These are phyloP conservation scores for Salix brachista DNA, from an alignment of 345 rosid genomes.

Conservation along the genomic window DNA sequence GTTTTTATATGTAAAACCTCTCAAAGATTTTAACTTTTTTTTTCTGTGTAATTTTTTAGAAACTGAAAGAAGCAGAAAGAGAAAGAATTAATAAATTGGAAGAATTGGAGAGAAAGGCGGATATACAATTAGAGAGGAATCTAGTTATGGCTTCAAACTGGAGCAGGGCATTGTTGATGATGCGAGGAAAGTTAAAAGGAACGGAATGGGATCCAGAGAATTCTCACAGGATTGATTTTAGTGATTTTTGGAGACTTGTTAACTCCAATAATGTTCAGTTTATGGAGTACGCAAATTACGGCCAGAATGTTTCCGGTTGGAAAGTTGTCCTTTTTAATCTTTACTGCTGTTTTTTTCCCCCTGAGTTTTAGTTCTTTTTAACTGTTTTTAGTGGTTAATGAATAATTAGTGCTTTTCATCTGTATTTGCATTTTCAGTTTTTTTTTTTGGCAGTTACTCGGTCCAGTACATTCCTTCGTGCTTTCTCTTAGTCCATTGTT, in stretches of 20 bases:
- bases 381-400: too few relatives aligned
- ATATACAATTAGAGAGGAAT: slow-evolving; percentile 83
- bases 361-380: too few relatives aligned
- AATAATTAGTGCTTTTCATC: too few relatives aligned
- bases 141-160: slow-evolving; percentile 84
- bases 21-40: neutral
- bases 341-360: neutral
- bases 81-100: slow-evolving; percentile 59
- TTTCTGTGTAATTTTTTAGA: slow-evolving; percentile 28
- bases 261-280: slow-evolving; percentile 77
- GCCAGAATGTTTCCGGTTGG: slow-evolving; percentile 80
- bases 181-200: slow-evolving; percentile 76
- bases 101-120: slow-evolving; percentile 71
- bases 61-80: slow-evolving; percentile 61
- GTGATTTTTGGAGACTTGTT: slow-evolving; percentile 69
- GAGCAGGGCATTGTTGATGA: slow-evolving; percentile 69
- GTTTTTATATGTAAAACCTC: too few relatives aligned
- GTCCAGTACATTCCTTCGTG: too few relatives aligned
- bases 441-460: too few relatives aligned
- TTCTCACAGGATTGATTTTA: slow-evolving; percentile 72
- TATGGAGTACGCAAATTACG: slow-evolving; percentile 86
- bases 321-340: neutral
- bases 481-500: too few relatives aligned
- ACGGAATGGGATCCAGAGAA: slow-evolving; percentile 87
- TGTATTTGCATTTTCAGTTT: too few relatives aligned